These are phyloP conservation scores for Yamadazyma siamensis DNA, from an alignment of 1,139 yeast species.

Conservation along the genomic window DNA sequence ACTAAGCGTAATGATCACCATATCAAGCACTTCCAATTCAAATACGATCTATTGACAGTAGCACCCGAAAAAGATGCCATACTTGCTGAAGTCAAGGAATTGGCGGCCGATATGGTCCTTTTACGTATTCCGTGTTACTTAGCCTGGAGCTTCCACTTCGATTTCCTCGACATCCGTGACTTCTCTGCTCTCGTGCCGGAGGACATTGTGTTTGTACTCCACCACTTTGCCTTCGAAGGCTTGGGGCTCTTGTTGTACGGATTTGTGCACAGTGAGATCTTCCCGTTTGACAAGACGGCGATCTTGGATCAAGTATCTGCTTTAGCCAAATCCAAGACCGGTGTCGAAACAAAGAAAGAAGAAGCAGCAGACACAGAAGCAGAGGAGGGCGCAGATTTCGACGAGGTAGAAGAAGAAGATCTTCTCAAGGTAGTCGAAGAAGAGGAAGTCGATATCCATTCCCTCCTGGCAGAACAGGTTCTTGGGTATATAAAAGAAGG, in stretches of 20 bases:
- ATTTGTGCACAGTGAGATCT: constrained; percentile 61
- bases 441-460: constrained; percentile 11
- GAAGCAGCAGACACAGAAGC: constrained; percentile 17
- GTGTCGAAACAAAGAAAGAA: constrained; percentile 12
- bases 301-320: constrained; percentile 13
- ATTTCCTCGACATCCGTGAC: constrained; percentile 62
- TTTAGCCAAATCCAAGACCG: background rate
- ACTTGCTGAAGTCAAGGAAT: constrained; percentile 45
- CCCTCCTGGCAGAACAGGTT: constrained; percentile 45
- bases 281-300: constrained; percentile 47
- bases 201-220: constrained; percentile 47
- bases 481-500: constrained; percentile 55
- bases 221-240: constrained; percentile 58
- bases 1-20: constrained; percentile 56
- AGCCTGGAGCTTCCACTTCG: constrained; percentile 77
- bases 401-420: constrained; percentile 11
- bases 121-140: constrained; percentile 56
- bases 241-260: constrained; percentile 62
- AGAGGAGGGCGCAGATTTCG: too few relatives aligned
- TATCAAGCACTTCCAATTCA: constrained; percentile 54
- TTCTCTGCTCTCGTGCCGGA: constrained; percentile 49
- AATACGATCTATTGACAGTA: constrained; percentile 48
- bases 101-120: constrained; percentile 71
- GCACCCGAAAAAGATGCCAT: constrained; percentile 36
- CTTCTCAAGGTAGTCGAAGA: constrained; percentile 17